A percentile compares a stretch with the other conserved stretches of the same genome.
These are phyloP conservation scores for Salvia rosmarinus DNA, from an alignment of 257 asterid genomes.

Conservation along the genomic window DNA sequence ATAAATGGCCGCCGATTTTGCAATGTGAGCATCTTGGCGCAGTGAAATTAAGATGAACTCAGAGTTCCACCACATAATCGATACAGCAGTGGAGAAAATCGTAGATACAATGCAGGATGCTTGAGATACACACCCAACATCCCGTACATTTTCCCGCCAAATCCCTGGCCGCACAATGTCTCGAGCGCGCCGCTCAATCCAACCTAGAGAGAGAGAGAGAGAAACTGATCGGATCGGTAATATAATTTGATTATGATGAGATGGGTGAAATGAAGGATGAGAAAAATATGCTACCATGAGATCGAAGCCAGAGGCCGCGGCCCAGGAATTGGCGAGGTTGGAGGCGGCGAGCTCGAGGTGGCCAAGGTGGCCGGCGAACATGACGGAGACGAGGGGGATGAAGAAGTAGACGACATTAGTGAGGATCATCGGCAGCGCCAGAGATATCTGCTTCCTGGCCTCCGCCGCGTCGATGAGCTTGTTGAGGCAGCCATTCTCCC, in stretches of 20 bases:
- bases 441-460: slow-evolving; percentile 56
- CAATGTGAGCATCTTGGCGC: slow-evolving; percentile 63
- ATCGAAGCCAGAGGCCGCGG: slow-evolving; percentile 58
- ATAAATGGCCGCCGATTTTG: slow-evolving; percentile 59
- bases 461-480: slow-evolving; percentile 58
- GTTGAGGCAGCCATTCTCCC: slow-evolving; percentile 30
- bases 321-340: slow-evolving; percentile 78
- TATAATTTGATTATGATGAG: too few relatives aligned
- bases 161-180: slow-evolving; percentile 87
- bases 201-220: too few relatives aligned
- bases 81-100: slow-evolving; percentile 39
- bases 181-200: slow-evolving; percentile 92
- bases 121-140: slow-evolving; percentile 64
- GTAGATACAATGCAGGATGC: slow-evolving; percentile 65
- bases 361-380: slow-evolving; percentile 91
- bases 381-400: slow-evolving; percentile 68
- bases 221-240: too few relatives aligned
- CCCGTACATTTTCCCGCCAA: slow-evolving; percentile 61
- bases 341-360: slow-evolving; percentile 72
- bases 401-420: slow-evolving; percentile 51
- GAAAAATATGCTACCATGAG: too few relatives aligned
- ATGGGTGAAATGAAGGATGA: too few relatives aligned
- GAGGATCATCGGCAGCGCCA: slow-evolving; percentile 62
- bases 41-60: slow-evolving; percentile 47
- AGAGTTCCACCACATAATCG: slow-evolving; percentile 69